These are phyloP conservation scores for Euphrasia arctica DNA, from an alignment of 305 asterid species.

Conservation along the genomic window DNA sequence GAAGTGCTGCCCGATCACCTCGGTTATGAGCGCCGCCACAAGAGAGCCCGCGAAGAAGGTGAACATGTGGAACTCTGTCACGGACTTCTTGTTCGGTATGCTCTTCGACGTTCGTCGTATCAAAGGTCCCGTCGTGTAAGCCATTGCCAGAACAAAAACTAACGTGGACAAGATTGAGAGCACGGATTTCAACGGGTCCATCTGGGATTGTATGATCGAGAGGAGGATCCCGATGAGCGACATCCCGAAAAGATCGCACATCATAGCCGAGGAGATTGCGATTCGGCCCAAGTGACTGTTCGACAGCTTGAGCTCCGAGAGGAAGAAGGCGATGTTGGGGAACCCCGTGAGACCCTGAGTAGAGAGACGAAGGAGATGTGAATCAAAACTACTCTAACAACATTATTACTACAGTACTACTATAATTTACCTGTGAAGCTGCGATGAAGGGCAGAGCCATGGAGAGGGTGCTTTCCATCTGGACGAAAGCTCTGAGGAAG, in stretches of 20 bases:
- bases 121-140: constrained; percentile 34
- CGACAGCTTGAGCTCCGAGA: constrained; percentile 60
- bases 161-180: constrained; percentile 21
- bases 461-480: constrained; percentile 40
- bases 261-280: constrained; percentile 51
- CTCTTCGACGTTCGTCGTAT: constrained; percentile 22
- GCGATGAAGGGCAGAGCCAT: constrained; percentile 50
- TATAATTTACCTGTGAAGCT: constrained; percentile 26
- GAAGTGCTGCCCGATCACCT: constrained; percentile 73
- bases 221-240: constrained; percentile 21
- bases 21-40: constrained; percentile 34
- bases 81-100: constrained; percentile 40
- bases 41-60: constrained; percentile 33
- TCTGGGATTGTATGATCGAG: constrained; percentile 26
- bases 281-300: constrained; percentile 60
- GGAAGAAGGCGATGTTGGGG: constrained; percentile 55
- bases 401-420: no score
- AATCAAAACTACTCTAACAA: no score
- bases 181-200: background rate
- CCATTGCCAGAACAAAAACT: constrained; percentile 22
- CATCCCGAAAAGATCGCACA: constrained; percentile 49
- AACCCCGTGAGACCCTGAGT: constrained; percentile 46
- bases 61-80: constrained; percentile 36
- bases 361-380: no score
- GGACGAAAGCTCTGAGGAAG: constrained; percentile 19